Conservation (phyloP, 371 early-diverging fungal genomes). For the Haplosporangium sp. region DNA sequence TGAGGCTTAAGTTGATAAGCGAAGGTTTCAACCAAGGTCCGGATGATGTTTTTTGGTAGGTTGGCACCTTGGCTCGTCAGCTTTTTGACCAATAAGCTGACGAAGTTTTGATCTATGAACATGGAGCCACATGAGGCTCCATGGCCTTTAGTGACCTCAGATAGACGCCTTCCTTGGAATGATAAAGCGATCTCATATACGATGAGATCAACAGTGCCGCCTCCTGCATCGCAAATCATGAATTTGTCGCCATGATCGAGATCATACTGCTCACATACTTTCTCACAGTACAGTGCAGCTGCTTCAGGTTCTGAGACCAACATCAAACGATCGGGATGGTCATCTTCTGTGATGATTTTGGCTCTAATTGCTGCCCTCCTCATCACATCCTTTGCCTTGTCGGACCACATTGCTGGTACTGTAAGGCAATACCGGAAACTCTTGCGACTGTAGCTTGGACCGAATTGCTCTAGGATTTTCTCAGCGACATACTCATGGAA, state of each 20-base stretch:
- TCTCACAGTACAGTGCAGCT: constrained; percentile 56
- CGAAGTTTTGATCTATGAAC: constrained; percentile 66
- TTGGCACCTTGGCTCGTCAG: constrained; percentile 5
- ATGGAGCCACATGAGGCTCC: constrained; percentile 61
- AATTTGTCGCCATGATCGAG: constrained; percentile 19
- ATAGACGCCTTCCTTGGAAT: neutral
- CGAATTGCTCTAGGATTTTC: constrained; percentile 5
- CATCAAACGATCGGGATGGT: too few relatives aligned
- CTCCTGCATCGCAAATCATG: neutral
- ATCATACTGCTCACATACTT: constrained; percentile 61
- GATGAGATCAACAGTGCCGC: neutral
- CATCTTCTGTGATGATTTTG: too few relatives aligned
- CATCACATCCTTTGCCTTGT: constrained; percentile 60
- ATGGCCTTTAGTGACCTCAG: constrained; percentile 2
- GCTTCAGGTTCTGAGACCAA: neutral
- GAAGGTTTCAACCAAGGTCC: constrained; percentile 63
- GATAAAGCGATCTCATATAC: neutral
- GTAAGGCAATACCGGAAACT: constrained; percentile 50
- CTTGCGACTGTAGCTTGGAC: constrained; percentile 51
- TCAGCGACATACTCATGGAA: constrained; percentile 58
- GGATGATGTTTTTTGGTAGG: constrained; percentile 60
- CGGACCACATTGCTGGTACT: constrained; percentile 58
- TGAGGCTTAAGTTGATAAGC: constrained; percentile 64
- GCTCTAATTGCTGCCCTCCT: constrained; percentile 19
- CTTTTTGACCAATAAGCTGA: constrained; percentile 36